These are phyloP conservation scores for Parastagonospora avenae DNA, from an alignment of 2,329 filamentous ascomycete species.

Conservation along the genomic window DNA sequence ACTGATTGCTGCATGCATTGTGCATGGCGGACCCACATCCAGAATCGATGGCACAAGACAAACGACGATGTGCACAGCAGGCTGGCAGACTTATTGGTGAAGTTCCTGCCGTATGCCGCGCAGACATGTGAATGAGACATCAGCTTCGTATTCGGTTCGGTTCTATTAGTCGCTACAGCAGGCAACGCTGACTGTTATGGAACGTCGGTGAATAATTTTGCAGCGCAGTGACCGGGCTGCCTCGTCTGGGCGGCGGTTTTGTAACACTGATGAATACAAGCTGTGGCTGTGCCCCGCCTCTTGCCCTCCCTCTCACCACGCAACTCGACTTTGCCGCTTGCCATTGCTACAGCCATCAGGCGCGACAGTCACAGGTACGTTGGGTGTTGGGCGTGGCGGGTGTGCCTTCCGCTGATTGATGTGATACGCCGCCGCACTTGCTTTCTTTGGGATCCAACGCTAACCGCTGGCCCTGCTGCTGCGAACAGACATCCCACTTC, in stretches of 20 bases:
- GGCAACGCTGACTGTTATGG: constrained; percentile 23
- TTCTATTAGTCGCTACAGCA: constrained; percentile 40
- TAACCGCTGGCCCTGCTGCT: constrained; percentile 30
- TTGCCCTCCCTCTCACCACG: constrained; percentile 1
- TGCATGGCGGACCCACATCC: constrained; percentile 13
- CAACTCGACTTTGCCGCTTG: constrained; percentile 7
- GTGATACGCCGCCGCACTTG: constrained; percentile 42
- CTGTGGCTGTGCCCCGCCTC: constrained; percentile 16
- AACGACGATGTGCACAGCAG: constrained; percentile 10
- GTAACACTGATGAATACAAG: constrained; percentile 30
- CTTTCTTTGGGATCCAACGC: constrained; percentile 39
- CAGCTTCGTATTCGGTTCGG: constrained; percentile 28
- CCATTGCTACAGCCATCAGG: constrained; percentile 1
- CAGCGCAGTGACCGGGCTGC: constrained; percentile 28
- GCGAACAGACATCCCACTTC: constrained; percentile 41
- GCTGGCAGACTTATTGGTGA: constrained; percentile 20
- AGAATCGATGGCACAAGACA: constrained; percentile 7
- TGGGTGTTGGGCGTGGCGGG: constrained; percentile 16
- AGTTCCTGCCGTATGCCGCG: not conserved
- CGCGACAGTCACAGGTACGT: constrained; percentile 25
- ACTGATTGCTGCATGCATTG: constrained; percentile 18
- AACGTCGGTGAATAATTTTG: constrained; percentile 38
- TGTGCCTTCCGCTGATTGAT: constrained; percentile 30
- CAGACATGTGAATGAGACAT: constrained; percentile 19
- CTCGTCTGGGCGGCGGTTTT: constrained; percentile 23